A percentile compares a stretch with the other conserved stretches of the same genome.
Evolutionary conservation across 345 rosid species (phyloP).

Genomic region (Cardamine resedifolia): DNA sequence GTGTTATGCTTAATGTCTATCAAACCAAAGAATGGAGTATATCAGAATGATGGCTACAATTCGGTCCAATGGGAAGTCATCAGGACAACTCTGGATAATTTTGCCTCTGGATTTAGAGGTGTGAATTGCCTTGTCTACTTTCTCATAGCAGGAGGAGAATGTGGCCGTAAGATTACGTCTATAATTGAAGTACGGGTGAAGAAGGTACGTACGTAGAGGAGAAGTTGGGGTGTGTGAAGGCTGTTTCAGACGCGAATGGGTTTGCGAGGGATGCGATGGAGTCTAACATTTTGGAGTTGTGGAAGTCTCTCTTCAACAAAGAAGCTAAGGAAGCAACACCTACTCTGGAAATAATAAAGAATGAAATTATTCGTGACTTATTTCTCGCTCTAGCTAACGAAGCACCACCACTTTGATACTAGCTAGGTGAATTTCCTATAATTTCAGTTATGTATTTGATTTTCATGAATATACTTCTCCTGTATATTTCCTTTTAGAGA

Average conservation of each 20-base stretch:
- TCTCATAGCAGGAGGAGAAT: neutral
- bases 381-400: neutral
- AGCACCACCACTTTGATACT: neutral
- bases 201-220: neutral
- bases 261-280: neutral
- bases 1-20: neutral
- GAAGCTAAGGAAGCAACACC: neutral
- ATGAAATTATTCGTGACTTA: neutral
- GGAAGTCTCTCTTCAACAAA: neutral
- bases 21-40: neutral
- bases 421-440: neutral
- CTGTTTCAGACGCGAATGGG: neutral
- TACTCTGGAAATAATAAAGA: neutral
- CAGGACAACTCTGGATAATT: neutral
- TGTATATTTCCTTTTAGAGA: neutral
- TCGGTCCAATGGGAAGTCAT: neutral
- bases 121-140: neutral
- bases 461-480: neutral
- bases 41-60: neutral
- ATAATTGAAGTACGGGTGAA: neutral
- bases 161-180: neutral
- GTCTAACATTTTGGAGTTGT: neutral
- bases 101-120: neutral
- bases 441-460: neutral
- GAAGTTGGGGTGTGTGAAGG: neutral